These are phyloP conservation scores for Pseudogymnoascus sp. DNA, from an alignment of 2,329 filamentous ascomycete species.

Conservation along the genomic window DNA sequence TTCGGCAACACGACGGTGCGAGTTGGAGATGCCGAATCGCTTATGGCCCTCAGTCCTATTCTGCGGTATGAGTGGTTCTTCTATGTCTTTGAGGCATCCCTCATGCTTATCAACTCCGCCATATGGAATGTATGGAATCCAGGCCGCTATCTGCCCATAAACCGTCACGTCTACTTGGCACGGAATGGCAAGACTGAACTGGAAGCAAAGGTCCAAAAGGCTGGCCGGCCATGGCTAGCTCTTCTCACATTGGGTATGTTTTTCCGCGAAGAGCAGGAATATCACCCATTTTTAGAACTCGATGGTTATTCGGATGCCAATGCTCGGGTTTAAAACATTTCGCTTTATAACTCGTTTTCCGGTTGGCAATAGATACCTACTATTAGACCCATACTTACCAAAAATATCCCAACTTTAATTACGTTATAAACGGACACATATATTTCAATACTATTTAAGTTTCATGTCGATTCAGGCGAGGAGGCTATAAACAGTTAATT, in stretches of 20 bases:
- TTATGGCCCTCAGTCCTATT: slow-evolving; percentile 31
- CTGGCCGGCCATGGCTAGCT: slow-evolving; percentile 27
- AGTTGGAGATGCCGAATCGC: slow-evolving; percentile 30
- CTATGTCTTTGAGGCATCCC: slow-evolving; percentile 42
- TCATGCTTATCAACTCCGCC: slow-evolving; percentile 41
- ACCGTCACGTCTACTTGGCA: slow-evolving; percentile 38
- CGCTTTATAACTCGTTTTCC: neutral
- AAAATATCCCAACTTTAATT: neutral
- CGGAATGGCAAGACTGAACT: slow-evolving; percentile 39
- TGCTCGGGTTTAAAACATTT: neutral
- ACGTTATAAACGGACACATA: neutral
- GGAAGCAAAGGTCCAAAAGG: slow-evolving; percentile 37
- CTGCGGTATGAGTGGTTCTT: slow-evolving; percentile 48
- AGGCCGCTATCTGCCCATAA: slow-evolving; percentile 37
- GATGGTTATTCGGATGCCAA: neutral
- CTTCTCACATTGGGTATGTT: slow-evolving; percentile 14
- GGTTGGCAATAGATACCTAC: neutral
- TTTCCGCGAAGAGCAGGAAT: slow-evolving; percentile 11
- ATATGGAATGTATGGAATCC: slow-evolving; percentile 42
- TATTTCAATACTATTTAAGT: neutral
- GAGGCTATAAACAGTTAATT: neutral
- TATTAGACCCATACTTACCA: neutral
- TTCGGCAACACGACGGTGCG: slow-evolving; percentile 37
- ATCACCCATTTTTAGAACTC: neutral
- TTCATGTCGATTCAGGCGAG: neutral